These are phyloP conservation scores for Globisporangium echinulatum DNA, from an alignment of 352 stramenopile genomes.

Conservation along the genomic window DNA sequence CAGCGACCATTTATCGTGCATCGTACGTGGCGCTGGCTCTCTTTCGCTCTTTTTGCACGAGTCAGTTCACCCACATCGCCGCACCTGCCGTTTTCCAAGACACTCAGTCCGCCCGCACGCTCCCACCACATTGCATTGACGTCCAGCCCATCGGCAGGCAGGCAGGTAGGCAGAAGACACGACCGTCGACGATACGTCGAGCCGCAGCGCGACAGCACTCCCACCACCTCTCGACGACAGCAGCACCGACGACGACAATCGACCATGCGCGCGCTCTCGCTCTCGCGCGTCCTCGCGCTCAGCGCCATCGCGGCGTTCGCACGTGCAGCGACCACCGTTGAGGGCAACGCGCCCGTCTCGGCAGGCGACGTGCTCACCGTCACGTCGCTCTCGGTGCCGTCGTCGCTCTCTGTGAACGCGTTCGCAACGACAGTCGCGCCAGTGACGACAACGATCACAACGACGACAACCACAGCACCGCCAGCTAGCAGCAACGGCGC, in stretches of 20 bases:
- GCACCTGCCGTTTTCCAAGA: too few species aligned
- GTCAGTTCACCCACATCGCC: not conserved
- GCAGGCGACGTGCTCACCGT: constrained; percentile 9
- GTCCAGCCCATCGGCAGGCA: not conserved
- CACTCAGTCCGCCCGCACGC: not conserved
- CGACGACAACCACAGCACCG: not conserved
- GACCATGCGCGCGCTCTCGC: constrained; percentile 10
- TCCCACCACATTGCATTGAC: not conserved
- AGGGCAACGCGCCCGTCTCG: constrained; percentile 4
- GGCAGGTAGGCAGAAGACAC: not conserved
- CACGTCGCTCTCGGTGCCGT: constrained; percentile 2
- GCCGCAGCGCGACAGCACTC: not conserved
- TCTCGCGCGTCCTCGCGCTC: constrained; percentile 7
- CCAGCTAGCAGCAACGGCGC: not conserved
- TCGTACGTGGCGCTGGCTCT: not conserved
- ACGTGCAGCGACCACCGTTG: not conserved
- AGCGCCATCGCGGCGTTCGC: not conserved
- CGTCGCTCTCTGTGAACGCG: constrained; percentile 4
- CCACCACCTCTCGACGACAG: not conserved
- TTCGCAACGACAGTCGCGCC: constrained; percentile 8
- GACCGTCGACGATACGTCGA: not conserved
- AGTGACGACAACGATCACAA: not conserved
- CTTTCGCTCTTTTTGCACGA: not conserved
- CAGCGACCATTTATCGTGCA: not conserved
- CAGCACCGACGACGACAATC: not conserved